Evolutionary conservation across 2,329 filamentous ascomycete species (phyloP).

Genomic region (Colletotrichum eleusines): DNA sequence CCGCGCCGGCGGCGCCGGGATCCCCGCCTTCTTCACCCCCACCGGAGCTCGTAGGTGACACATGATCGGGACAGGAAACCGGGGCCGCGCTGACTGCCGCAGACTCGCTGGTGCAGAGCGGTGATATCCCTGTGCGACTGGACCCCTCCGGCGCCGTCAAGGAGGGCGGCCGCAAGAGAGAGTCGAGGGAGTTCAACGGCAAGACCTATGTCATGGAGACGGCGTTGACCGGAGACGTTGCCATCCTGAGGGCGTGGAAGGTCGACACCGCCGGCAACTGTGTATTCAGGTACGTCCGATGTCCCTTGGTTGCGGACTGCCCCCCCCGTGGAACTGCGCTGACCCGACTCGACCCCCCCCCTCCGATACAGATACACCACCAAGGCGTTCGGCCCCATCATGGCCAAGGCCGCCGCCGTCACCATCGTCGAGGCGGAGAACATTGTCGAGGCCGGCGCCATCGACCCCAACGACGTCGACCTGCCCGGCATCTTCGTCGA

Average conservation of each 20-base stretch:
- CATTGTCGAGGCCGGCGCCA: slow-evolving; percentile 80
- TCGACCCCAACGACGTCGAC: slow-evolving; percentile 80
- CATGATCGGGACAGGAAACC: slow-evolving; percentile 43
- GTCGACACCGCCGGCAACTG: slow-evolving; percentile 83
- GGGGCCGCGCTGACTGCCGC: not conserved
- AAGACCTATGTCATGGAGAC: slow-evolving; percentile 83
- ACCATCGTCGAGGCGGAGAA: slow-evolving; percentile 89
- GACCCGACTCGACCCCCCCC: not conserved
- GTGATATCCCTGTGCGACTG: slow-evolving; percentile 74
- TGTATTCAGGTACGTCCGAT: slow-evolving; percentile 71
- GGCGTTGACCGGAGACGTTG: slow-evolving; percentile 80
- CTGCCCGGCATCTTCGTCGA: slow-evolving; percentile 87
- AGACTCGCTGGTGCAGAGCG: slow-evolving; percentile 75
- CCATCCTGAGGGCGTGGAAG: slow-evolving; percentile 82
- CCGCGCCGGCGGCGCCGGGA: slow-evolving; percentile 79
- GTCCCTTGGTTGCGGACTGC: not conserved
- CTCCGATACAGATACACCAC: slow-evolving; percentile 70
- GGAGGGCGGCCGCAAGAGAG: slow-evolving; percentile 73
- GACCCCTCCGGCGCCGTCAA: slow-evolving; percentile 70
- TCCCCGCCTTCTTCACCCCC: slow-evolving; percentile 85
- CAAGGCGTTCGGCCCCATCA: slow-evolving; percentile 79
- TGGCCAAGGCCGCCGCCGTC: slow-evolving; percentile 83
- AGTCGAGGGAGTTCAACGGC: slow-evolving; percentile 79
- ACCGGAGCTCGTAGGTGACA: slow-evolving; percentile 70
- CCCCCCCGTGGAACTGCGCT: not conserved